Evolutionary conservation across 2,329 filamentous ascomycete species (phyloP), one percentile per base, ranked within the genome.

Genomic region (Pyricularia sp.): DNA sequence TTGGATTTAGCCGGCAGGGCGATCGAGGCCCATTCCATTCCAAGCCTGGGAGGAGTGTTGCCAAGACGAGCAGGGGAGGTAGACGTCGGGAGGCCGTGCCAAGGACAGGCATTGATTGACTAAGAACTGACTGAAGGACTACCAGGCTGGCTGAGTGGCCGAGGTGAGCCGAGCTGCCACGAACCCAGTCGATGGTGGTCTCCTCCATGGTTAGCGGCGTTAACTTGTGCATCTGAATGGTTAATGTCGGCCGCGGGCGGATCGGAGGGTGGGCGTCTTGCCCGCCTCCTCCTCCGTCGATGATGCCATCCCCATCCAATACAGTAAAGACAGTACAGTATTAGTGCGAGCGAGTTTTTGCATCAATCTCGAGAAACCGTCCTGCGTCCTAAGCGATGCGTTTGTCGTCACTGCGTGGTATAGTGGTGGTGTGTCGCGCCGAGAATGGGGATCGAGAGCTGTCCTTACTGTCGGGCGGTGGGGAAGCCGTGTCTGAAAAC

Each of bases 401-500:
- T n/a, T 50, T n/a, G 42, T 50, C 42, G 42, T n/a, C 42, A 50
- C 42, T 50, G 7, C 4, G 17, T n/a, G 42, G 42, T 42, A 20
- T 42, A 42, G 12, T 17, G 17, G 36, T 42, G 17, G 36, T n/a
- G n/a, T n/a, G 42, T 50, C 42, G 42, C 42, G 42, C 42, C 42
- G 42, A n/a, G 42, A 50, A 50, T 50, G 42, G 42, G 42, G 42
- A 50, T 50, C 20, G 42, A 50, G 42, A n/a, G 33, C n/a, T 28
- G 50, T 59, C 66, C 66, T 55, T 67, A 67, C 66, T 67, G 50
- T 67, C 66, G 66, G 66, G 5, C 66, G 23, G 66, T 67, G 66
- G 66, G 66, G 66, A 67, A 23, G 66, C 66, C 66, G 66, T 31
- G 66, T 67, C 28, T 59, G 66, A 67, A 65, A 67, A 65, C 26